Evolutionary conservation across 331 rosid genomes (phyloP), one percentile per base, ranked within the genome.

Genomic region (Dryas integrifolia): DNA sequence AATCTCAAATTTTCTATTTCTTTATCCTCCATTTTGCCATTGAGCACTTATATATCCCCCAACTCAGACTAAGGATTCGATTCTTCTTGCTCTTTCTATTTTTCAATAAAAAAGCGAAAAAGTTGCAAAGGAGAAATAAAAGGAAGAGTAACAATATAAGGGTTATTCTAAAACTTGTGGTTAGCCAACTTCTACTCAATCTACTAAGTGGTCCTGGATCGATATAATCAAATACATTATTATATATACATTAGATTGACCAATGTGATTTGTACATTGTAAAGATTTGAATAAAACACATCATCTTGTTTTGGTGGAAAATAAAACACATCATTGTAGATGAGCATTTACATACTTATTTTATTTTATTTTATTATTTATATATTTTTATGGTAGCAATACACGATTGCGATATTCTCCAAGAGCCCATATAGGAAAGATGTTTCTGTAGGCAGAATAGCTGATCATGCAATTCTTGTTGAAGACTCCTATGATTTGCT

Each of bases 341-440:
- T 16, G 41, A 11, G 13, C 62, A 1, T 52, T 3, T n/a, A 2
- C 11, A 55, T 18, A 39, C 40, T 53, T 9, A 52, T 53, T 11
- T 70, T 21, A 53, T 70, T 18, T 69, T 41, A 7, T 58, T 58
- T 6, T 4, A 48, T 49, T 11, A 48, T 49, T 11, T 49, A 7
- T 18, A 40, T 67, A 46, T 72, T 14, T 1, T 3, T 73, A 56
- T 38, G 9, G 55, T 49, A 35, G 74, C 72, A 84, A 60, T n/a
- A 92, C 86, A 1, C 64, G 81, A 46, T 16, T 75, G 60, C 85
- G 83, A 72, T 92, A 92, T 48, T 87, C 88, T 41, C 89, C 96
- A 13, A 86, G 89, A 0, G 92, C 92, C 96, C 96, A 90, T 53
- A 89, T 85, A 3, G 95, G 90, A 21, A 92, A 92, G 43, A 90